Conservation (phyloP, 805 yeast species). For the Saccharomycopsis fibuligera region DNA sequence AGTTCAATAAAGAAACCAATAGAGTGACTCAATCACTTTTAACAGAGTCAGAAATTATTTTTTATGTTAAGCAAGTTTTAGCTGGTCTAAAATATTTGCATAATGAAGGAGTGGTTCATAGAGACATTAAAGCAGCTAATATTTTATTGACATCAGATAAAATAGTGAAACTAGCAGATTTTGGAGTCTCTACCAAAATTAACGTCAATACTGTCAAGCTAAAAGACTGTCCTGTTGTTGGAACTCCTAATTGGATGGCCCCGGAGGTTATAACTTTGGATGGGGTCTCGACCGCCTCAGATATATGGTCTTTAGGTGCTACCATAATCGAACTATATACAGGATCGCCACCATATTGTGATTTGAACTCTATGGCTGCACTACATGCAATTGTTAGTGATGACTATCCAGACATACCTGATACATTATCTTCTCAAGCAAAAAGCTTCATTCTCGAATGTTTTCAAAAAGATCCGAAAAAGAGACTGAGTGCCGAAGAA, state of each 20-base stretch:
- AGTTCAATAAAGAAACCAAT: slow-evolving; percentile 33
- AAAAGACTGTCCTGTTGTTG: slow-evolving; percentile 60
- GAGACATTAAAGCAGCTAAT: slow-evolving; percentile 88
- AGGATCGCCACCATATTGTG: slow-evolving; percentile 82
- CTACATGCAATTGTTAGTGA: slow-evolving; percentile 79
- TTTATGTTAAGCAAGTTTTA: slow-evolving; percentile 69
- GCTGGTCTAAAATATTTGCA: slow-evolving; percentile 72
- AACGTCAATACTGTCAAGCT: slow-evolving; percentile 52
- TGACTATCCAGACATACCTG: slow-evolving; percentile 64
- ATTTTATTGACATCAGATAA: slow-evolving; percentile 59
- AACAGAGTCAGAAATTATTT: slow-evolving; percentile 68
- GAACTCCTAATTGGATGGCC: slow-evolving; percentile 99
- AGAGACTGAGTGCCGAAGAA: slow-evolving; percentile 49
- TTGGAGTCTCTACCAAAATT: slow-evolving; percentile 60
- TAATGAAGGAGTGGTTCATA: slow-evolving; percentile 67
- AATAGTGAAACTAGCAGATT: slow-evolving; percentile 82
- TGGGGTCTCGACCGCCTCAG: slow-evolving; percentile 84
- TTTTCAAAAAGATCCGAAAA: slow-evolving; percentile 61
- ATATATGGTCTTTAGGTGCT: slow-evolving; percentile 93
- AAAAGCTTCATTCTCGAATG: slow-evolving; percentile 61
- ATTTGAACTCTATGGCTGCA: slow-evolving; percentile 69
- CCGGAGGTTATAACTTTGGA: slow-evolving; percentile 86
- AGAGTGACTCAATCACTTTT: slow-evolving; percentile 64
- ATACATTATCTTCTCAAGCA: slow-evolving; percentile 35
- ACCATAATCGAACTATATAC: slow-evolving; percentile 83